phyloP scores from a whole-genome alignment of 441 rosid species.

The Euphorbia celastroides region DNA sequence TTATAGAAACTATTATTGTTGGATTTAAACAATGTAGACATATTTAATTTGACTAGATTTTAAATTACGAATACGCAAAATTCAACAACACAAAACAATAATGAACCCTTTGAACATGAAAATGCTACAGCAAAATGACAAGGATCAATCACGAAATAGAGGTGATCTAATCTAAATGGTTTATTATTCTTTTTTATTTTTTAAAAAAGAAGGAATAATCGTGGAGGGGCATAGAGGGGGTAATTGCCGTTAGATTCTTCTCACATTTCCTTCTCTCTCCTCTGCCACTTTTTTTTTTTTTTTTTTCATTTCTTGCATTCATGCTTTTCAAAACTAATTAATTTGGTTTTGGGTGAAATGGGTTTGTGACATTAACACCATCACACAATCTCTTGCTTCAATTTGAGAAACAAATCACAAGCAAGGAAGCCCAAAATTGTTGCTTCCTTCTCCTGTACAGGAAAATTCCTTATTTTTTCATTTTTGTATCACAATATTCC shows the following conservation, averaged over 20 bases:
- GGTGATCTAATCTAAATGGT: too few relatives aligned
- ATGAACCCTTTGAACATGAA: too few relatives aligned
- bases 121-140: too few relatives aligned
- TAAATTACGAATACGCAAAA: too few relatives aligned
- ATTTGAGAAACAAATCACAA: constrained; percentile 16
- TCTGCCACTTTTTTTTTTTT: not conserved
- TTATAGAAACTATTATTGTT: too few relatives aligned
- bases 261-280: not conserved
- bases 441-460: constrained; percentile 31
- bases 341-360: not conserved
- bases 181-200: too few relatives aligned
- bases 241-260: not conserved
- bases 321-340: not conserved
- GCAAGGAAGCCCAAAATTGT: constrained; percentile 11
- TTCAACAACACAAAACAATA: too few relatives aligned
- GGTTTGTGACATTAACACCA: not conserved
- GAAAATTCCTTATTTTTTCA: constrained; percentile 22
- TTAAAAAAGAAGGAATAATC: not conserved
- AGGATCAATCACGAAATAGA: too few relatives aligned
- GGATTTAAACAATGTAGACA: too few relatives aligned
- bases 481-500: constrained; percentile 12
- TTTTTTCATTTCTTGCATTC: not conserved
- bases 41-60: too few relatives aligned
- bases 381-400: constrained; percentile 46
- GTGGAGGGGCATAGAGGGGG: not conserved